Percentiles rank a stretch among this genome's conserved stretches.
Evolutionary conservation across 768 basidiomycete genomes (phyloP).

Genomic region (Coprinopsis cinerea): DNA sequence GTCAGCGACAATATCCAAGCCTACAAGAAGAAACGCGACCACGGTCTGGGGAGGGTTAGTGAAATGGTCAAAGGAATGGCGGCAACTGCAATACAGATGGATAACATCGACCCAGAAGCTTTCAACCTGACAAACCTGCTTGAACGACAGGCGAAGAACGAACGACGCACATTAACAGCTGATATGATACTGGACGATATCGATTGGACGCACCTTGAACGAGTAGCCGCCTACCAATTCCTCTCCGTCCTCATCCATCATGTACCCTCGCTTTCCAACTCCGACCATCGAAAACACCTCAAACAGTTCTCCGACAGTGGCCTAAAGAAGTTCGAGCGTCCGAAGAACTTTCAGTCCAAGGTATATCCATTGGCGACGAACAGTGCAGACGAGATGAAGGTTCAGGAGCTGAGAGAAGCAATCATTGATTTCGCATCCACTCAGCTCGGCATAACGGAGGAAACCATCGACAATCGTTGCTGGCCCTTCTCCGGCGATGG

Average conservation of each 20-base stretch:
- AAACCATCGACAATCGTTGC: constrained; percentile 11
- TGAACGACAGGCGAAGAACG: constrained; percentile 11
- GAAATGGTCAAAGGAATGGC: constrained; percentile 17
- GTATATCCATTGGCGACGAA: constrained; percentile 16
- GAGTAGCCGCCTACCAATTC: constrained; percentile 12
- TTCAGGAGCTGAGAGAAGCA: constrained; percentile 16
- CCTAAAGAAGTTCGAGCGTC: constrained; percentile 12
- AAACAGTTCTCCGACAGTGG: constrained; percentile 4
- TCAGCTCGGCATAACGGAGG: constrained; percentile 14
- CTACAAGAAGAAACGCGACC: constrained; percentile 11
- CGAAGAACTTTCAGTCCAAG: constrained; percentile 5
- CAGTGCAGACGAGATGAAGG: constrained; percentile 15
- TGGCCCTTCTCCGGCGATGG: constrained; percentile 15
- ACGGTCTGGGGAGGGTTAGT: constrained; percentile 14
- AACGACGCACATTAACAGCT: constrained; percentile 9
- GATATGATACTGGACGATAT: constrained; percentile 15
- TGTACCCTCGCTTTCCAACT: constrained; percentile 12
- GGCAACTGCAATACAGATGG: constrained; percentile 16
- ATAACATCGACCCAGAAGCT: constrained; percentile 14
- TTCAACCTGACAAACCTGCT: constrained; percentile 15
- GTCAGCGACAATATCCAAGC: constrained; percentile 18
- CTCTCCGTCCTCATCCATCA: constrained; percentile 10
- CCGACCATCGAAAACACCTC: constrained; percentile 5
- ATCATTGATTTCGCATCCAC: constrained; percentile 16
- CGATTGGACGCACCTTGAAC: constrained; percentile 13